Evolutionary conservation across 345 rosid genomes (phyloP), one percentile per base, ranked within the genome.

Genomic region (Linum trigynum): DNA sequence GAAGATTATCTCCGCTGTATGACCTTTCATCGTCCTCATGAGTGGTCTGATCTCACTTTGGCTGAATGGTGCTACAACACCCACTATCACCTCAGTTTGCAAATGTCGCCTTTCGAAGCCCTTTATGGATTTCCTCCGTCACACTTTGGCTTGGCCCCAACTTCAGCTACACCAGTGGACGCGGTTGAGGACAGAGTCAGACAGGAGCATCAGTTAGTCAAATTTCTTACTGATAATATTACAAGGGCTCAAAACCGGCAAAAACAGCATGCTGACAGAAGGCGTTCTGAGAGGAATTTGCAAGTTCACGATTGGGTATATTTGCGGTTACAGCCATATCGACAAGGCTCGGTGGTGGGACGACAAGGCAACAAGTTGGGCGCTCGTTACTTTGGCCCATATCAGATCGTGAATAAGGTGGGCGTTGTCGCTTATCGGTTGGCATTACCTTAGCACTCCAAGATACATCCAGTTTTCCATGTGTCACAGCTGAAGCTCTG

Each of bases 351-450:
- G 2, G 36, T 65, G 0, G 50, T 50, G 0, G 23, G 11, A 0
- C 3, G 40, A n/a, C 38, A 16, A 1, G 5, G 15, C 3, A 15
- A 11, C 1, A 35, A 66, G 14, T 39, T 66, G 1, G 16, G 38
- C 0, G 36, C 40, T 1, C 36, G 23, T 5, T 66, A 38, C 38
- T 66, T 5, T 40, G 38, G 69, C 2, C 62, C 60, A 7, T 66
- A 6, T 11, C 3, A 3, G 16, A 1, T 39, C 2, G 1, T 55
- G 5, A 17, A 14, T 2, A 15, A 41, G 1, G 11, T 65, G 0
- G 68, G 68, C 11, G 5, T 1, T 0, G 61, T 65, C 17, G 69
- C 62, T 7, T 66, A 57, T 40, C 11, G 56, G 23, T n/a, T 66
- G 0, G 62, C 40, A 35, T 14, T 66, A 3, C 62, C 61, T 0